phyloP scores from a whole-genome alignment of 2,329 filamentous ascomycete species.

The Coniella vitis region DNA sequence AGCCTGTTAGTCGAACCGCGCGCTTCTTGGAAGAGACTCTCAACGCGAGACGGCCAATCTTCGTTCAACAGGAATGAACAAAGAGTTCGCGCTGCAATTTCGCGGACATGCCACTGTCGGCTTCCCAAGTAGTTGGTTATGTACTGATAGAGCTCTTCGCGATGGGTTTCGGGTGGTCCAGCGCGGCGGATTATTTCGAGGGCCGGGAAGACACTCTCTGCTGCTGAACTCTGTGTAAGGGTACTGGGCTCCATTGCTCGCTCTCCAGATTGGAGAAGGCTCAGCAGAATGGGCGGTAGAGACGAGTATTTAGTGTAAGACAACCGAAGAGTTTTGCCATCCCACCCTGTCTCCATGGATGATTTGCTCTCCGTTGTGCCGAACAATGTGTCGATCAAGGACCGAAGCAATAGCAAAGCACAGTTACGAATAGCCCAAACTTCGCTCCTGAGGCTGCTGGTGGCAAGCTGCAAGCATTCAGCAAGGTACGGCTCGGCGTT shows the following conservation, averaged over 20 bases:
- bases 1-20: constrained; percentile 41
- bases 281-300: constrained; percentile 56
- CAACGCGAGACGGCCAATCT: constrained; percentile 39
- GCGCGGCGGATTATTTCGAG: constrained; percentile 74
- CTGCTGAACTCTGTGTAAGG: constrained; percentile 29
- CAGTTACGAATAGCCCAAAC: constrained; percentile 97
- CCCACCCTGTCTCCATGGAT: constrained; percentile 55
- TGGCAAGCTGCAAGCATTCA: constrained; percentile 70
- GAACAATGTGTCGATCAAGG: constrained; percentile 72
- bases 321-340: constrained; percentile 56
- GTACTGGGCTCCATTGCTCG: constrained; percentile 32
- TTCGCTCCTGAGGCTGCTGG: constrained; percentile 68
- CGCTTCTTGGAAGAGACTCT: constrained; percentile 28
- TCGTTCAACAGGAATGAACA: constrained; percentile 53
- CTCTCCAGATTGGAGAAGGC: constrained; percentile 50
- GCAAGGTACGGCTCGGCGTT: constrained; percentile 69
- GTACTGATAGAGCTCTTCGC: constrained; percentile 47
- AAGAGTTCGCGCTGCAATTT: constrained; percentile 70
- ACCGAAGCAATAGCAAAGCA: constrained; percentile 79
- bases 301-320: constrained; percentile 64
- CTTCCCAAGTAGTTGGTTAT: constrained; percentile 60
- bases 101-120: constrained; percentile 71
- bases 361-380: constrained; percentile 67
- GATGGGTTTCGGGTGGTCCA: constrained; percentile 53
- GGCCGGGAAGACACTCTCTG: constrained; percentile 73